phyloP scores from a whole-genome alignment of 495 filamentous ascomycete species.

The Glarea lozoyensis region DNA sequence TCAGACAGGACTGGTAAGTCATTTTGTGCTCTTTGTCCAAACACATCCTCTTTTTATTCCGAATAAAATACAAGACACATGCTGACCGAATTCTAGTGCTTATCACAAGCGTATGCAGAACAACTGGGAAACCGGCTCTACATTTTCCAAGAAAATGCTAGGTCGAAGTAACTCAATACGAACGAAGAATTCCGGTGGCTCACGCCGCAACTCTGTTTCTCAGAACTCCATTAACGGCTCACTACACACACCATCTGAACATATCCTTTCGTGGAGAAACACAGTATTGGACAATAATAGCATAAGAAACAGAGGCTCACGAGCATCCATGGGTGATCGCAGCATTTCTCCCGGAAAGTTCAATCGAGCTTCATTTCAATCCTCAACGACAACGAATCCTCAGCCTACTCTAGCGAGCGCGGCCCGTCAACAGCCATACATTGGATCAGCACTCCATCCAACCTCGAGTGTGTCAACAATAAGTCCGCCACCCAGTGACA shows the following conservation, averaged over 20 bases:
- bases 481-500: constrained; percentile 14
- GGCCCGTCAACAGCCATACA: constrained; percentile 32
- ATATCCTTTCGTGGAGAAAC: constrained; percentile 82
- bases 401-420: constrained; percentile 31
- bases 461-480: constrained; percentile 16
- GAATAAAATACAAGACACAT: neutral
- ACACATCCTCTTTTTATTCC: neutral
- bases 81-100: constrained; percentile 47
- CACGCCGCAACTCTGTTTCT: constrained; percentile 40
- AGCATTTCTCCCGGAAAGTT: constrained; percentile 40
- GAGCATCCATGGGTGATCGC: constrained; percentile 34
- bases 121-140: constrained; percentile 61
- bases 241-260: constrained; percentile 44
- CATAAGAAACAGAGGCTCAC: constrained; percentile 15
- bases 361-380: constrained; percentile 12
- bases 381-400: constrained; percentile 24
- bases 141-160: constrained; percentile 63
- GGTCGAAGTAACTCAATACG: constrained; percentile 56
- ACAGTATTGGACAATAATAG: constrained; percentile 20
- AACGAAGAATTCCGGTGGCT: constrained; percentile 43
- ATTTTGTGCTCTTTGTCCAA: neutral
- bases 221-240: constrained; percentile 21
- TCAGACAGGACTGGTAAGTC: constrained; percentile 53
- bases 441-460: constrained; percentile 14
- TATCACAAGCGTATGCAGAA: constrained; percentile 48